Evolutionary conservation across 441 rosid genomes (phyloP).

Genomic region (Gossypium aridum): DNA sequence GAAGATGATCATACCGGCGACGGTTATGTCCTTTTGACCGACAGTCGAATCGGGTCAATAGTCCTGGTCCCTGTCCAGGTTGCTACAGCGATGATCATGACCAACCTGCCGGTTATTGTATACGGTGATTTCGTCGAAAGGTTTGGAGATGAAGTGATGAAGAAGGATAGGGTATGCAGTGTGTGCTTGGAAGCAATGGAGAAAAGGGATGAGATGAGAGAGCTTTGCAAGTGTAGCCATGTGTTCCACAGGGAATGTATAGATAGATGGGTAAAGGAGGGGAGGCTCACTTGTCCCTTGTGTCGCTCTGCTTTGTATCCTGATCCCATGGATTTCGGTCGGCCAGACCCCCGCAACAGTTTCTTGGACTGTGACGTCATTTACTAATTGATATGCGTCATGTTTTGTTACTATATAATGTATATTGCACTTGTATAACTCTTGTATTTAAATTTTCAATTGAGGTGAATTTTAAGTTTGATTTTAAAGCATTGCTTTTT

Average conservation of each 20-base stretch:
- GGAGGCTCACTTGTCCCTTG: slow-evolving; percentile 31
- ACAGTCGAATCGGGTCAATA: slow-evolving; percentile 14
- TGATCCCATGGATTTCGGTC: background rate
- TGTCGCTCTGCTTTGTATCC: slow-evolving; percentile 26
- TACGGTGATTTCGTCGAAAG: slow-evolving; percentile 14
- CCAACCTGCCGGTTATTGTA: slow-evolving; percentile 17
- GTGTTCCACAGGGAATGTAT: slow-evolving; percentile 33
- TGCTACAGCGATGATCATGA: slow-evolving; percentile 19
- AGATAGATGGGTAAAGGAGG: slow-evolving; percentile 30
- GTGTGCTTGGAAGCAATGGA: slow-evolving; percentile 25
- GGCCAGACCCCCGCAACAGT: background rate
- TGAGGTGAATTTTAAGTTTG: too few species aligned
- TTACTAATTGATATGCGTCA: background rate
- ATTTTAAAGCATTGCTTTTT: too few species aligned
- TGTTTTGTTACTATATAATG: background rate
- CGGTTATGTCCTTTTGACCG: slow-evolving; percentile 17
- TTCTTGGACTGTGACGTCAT: background rate
- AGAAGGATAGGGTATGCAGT: slow-evolving; percentile 7
- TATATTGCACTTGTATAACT: too few species aligned
- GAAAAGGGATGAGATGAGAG: slow-evolving; percentile 22
- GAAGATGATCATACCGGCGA: background rate
- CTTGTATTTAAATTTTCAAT: too few species aligned
- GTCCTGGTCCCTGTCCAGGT: slow-evolving; percentile 19
- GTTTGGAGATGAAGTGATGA: background rate
- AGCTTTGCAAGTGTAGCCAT: slow-evolving; percentile 30